A percentile compares a stretch with the other conserved stretches of the same genome.
Evolutionary conservation across 257 asterid species (phyloP).

Genomic region (Nyctanthes arbortristis): DNA sequence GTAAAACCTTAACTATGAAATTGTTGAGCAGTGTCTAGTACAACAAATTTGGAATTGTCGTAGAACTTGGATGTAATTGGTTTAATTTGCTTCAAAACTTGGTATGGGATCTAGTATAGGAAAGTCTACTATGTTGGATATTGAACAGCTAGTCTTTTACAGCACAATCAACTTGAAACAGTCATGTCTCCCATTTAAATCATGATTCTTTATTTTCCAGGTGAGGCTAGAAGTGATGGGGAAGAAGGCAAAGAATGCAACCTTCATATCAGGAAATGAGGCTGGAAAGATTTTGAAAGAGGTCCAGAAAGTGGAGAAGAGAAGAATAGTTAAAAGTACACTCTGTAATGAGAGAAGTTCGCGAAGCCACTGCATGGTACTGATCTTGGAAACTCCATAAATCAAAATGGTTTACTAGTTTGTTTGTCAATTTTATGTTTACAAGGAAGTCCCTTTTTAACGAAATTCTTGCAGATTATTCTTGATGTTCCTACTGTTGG

Average conservation of each 20-base stretch:
- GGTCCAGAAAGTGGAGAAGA: constrained; percentile 92
- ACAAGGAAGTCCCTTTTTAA: neutral
- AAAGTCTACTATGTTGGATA: neutral
- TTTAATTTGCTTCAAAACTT: too few relatives aligned
- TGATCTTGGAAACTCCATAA: neutral
- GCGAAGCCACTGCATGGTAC: constrained; percentile 95
- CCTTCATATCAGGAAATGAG: constrained; percentile 81
- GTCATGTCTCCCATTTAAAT: neutral
- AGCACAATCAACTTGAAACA: neutral
- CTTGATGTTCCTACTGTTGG: constrained; percentile 98
- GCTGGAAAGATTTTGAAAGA: constrained; percentile 91
- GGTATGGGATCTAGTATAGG: too few relatives aligned
- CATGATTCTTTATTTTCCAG: constrained; percentile 29
- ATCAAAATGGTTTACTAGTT: neutral
- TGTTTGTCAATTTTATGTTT: neutral
- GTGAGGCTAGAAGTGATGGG: constrained; percentile 92
- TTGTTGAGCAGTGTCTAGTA: too few relatives aligned
- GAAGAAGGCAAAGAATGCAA: constrained; percentile 87
- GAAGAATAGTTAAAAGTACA: constrained; percentile 87
- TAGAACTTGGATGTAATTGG: too few relatives aligned
- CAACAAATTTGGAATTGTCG: too few relatives aligned
- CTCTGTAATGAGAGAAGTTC: constrained; percentile 94
- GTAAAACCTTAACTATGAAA: too few relatives aligned
- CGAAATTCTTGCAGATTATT: constrained; percentile 50
- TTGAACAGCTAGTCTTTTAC: neutral